These are phyloP conservation scores for Tylopilus balloui DNA, from an alignment of 768 basidiomycete genomes.

Conservation along the genomic window DNA sequence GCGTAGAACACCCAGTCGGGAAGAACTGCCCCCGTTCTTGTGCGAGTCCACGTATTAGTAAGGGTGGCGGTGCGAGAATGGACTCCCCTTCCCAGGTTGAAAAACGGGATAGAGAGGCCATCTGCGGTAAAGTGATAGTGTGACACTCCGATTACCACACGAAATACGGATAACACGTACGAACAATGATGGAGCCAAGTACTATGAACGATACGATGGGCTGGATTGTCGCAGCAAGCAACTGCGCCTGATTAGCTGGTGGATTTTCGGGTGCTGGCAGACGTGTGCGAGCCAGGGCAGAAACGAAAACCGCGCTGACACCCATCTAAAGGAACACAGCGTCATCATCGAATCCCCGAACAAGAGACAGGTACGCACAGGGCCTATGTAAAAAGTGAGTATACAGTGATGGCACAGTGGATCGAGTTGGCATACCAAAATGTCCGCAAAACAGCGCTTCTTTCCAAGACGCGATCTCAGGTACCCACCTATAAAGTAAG, in stretches of 20 bases:
- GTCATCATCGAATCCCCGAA: neutral
- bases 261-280: conserved; percentile 56
- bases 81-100: conserved; percentile 47
- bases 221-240: conserved; percentile 67
- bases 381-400: conserved; percentile 36
- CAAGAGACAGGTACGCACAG: conserved; percentile 37
- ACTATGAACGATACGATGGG: conserved; percentile 89
- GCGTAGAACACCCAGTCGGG: conserved; percentile 47
- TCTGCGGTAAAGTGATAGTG: conserved; percentile 36
- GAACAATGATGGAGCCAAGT: conserved; percentile 77
- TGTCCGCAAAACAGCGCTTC: conserved; percentile 92
- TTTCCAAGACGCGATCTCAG: conserved; percentile 78
- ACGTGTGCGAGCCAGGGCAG: conserved; percentile 61
- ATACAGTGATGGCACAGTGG: neutral
- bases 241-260: conserved; percentile 63
- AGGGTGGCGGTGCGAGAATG: conserved; percentile 46
- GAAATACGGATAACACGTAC: conserved; percentile 39
- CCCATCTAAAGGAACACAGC: conserved; percentile 60
- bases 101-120: conserved; percentile 67
- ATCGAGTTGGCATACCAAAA: conserved; percentile 53
- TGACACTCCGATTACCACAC: neutral
- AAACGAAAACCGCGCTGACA: conserved; percentile 87
- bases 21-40: conserved; percentile 21
- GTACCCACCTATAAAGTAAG: conserved; percentile 75
- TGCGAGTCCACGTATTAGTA: conserved; percentile 39